Conservation (phyloP, 2,329 filamentous ascomycete species). For the Colletotrichum sp. region DNA sequence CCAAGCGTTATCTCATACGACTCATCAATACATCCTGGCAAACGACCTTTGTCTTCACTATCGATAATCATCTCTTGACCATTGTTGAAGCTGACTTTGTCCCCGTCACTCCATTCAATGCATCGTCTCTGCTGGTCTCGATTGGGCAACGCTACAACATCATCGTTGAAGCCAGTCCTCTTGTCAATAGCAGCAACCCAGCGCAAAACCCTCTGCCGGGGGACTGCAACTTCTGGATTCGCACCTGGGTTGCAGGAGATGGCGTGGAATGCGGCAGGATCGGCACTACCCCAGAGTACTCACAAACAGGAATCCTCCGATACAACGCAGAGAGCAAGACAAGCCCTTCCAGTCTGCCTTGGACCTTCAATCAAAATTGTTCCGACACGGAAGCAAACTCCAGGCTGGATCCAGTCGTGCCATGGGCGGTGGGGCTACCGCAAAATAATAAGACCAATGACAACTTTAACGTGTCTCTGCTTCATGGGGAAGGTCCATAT, state of each 20-base stretch:
- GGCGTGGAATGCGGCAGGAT: not conserved
- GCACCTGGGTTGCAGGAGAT: constrained; percentile 11
- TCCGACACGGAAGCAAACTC: constrained; percentile 29
- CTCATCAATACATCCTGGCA: constrained; percentile 38
- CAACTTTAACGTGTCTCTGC: not conserved
- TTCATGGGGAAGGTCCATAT: not conserved
- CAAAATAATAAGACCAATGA: not conserved
- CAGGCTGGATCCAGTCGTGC: constrained; percentile 29
- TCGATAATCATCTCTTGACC: constrained; percentile 41
- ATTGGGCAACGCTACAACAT: constrained; percentile 46
- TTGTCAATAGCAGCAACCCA: not conserved
- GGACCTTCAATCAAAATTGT: constrained; percentile 25
- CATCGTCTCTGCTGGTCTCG: constrained; percentile 50
- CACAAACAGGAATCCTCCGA: constrained; percentile 28
- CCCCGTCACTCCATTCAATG: constrained; percentile 50
- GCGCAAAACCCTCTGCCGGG: constrained; percentile 8
- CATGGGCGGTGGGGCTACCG: constrained; percentile 21
- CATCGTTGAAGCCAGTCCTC: constrained; percentile 26
- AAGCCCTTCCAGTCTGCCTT: constrained; percentile 17
- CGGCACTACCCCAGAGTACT: not conserved
- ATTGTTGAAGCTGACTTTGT: constrained; percentile 55
- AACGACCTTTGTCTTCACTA: constrained; percentile 36
- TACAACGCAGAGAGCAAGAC: constrained; percentile 23
- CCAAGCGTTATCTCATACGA: constrained; percentile 36
- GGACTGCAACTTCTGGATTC: constrained; percentile 29